Base-by-base conservation (phyloP, 371 early-diverging fungal genomes). In the Mucor lusitanicus region DNA sequence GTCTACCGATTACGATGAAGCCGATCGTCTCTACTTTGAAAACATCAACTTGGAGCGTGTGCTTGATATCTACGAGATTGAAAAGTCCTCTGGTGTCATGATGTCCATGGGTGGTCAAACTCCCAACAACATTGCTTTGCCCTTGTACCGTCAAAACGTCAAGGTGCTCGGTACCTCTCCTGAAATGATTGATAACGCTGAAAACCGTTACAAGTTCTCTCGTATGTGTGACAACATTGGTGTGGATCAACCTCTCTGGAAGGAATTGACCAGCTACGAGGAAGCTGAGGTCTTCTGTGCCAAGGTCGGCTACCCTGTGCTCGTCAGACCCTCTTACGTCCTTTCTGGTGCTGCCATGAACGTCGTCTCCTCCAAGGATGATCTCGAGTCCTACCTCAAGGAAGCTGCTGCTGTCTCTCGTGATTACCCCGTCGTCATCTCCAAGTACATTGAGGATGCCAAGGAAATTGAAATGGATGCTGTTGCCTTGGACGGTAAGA, bases 391-490 rank as follows among this genome's bases (percentile, higher is more conserved):
- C 50, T 97, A 93, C 74, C 82, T 98, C 63, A 84, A 86, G 48
- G 88, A 94, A 72, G 97, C 97, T 6, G 91, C 90, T 19, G 88
- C 88, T n/a, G 94, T 98, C 39, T 95, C 95, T 56, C 90, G 92
- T 61, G 94, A 95, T 33, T 85, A 94, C 71, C 98, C 98, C 2
- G 97, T 98, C 5, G 98, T 98, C 21, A 94, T 98, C 67, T 87
- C 96, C 62, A 96, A 98, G 86, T 97, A 94, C 73, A 95, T 96
- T 73, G 94, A 95, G 69, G 95, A 94, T 61, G 96, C 97, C 55
- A 92, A 95, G 79, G 98, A 98, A 79, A 93, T 98, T 59, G 98
- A 98, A 69, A 88, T 97, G 82, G 98, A 98, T 69, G 97, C 95
- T 33, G 97, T 98, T 39, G 97, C 97, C 6, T 76, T 90, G 13